These are phyloP conservation scores for Pichia sp. DNA, from an alignment of 1,139 yeast species.

Conservation along the genomic window DNA sequence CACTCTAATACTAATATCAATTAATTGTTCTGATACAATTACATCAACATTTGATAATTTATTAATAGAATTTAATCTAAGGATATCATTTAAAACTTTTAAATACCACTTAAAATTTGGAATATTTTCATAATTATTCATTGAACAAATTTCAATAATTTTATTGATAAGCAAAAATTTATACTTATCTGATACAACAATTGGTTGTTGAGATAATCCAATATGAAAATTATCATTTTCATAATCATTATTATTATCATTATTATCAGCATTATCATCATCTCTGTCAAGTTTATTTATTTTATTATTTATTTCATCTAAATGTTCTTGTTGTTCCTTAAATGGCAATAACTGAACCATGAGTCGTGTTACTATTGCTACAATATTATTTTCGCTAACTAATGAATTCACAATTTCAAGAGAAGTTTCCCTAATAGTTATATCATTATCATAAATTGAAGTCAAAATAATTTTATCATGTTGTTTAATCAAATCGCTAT, in stretches of 20 bases:
- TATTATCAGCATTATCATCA: conserved; percentile 18
- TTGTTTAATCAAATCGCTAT: conserved; percentile 60
- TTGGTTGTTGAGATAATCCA: conserved; percentile 27
- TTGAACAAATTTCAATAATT: conserved; percentile 49
- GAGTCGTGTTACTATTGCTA: conserved; percentile 57
- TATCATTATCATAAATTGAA: conserved; percentile 70
- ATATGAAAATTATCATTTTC: neutral
- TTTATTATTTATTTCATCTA: conserved; percentile 18
- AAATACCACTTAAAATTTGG: conserved; percentile 90
- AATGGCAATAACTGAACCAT: conserved; percentile 62
- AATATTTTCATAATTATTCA: conserved; percentile 63
- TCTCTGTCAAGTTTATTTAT: conserved; percentile 17
- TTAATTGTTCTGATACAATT: conserved; percentile 62
- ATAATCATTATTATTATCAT: no score
- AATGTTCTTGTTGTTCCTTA: conserved; percentile 27
- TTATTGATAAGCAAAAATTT: conserved; percentile 53
- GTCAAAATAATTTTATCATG: conserved; percentile 64
- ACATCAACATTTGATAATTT: conserved; percentile 39
- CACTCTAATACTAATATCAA: conserved; percentile 71
- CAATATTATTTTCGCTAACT: conserved; percentile 70
- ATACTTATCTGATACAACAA: conserved; percentile 48
- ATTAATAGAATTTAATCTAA: conserved; percentile 34
- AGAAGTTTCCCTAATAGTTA: conserved; percentile 79
- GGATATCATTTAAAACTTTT: conserved; percentile 66
- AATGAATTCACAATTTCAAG: conserved; percentile 70